These are phyloP conservation scores for Elaphomyces granulatus DNA, from an alignment of 495 filamentous ascomycete genomes.

Conservation along the genomic window DNA sequence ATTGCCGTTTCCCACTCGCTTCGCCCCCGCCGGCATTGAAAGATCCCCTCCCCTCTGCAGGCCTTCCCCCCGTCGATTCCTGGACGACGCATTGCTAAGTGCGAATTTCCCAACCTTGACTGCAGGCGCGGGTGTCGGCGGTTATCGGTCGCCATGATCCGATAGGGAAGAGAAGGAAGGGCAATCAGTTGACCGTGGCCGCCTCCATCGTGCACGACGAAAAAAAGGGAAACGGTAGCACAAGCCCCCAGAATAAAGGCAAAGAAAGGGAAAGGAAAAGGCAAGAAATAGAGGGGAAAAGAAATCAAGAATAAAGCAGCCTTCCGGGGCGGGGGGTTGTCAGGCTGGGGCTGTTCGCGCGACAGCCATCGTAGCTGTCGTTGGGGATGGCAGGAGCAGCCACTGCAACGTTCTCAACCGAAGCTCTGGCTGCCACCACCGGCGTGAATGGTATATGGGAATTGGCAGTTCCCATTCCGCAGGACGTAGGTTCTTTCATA, in stretches of 20 bases:
- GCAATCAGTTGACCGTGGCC: neutral
- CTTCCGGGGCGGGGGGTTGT: neutral
- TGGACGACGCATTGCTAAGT: too few relatives aligned
- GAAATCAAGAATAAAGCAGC: neutral
- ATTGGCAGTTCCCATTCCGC: slow-evolving; percentile 29
- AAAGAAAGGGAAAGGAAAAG: too few relatives aligned
- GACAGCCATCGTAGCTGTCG: slow-evolving; percentile 1
- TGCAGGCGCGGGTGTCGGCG: too few relatives aligned
- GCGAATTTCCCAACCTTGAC: too few relatives aligned
- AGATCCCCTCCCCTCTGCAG: too few relatives aligned
- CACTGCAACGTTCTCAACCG: slow-evolving; percentile 26
- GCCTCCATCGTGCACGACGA: neutral
- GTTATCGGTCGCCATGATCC: slow-evolving; percentile 26
- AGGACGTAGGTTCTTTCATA: slow-evolving; percentile 21
- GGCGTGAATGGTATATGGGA: slow-evolving; percentile 30
- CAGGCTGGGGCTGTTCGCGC: neutral
- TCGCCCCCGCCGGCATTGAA: too few relatives aligned
- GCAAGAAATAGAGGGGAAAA: too few relatives aligned
- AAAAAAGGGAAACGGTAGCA: too few relatives aligned
- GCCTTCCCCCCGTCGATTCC: too few relatives aligned
- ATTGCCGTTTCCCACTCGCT: slow-evolving; percentile 12
- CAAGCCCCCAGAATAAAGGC: too few relatives aligned
- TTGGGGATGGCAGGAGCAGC: slow-evolving; percentile 33
- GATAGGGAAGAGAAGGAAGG: slow-evolving; percentile 10
- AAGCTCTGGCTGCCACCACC: slow-evolving; percentile 26